Conservation (phyloP, 768 basidiomycete genomes). For the Mrakia blollopis region DNA sequence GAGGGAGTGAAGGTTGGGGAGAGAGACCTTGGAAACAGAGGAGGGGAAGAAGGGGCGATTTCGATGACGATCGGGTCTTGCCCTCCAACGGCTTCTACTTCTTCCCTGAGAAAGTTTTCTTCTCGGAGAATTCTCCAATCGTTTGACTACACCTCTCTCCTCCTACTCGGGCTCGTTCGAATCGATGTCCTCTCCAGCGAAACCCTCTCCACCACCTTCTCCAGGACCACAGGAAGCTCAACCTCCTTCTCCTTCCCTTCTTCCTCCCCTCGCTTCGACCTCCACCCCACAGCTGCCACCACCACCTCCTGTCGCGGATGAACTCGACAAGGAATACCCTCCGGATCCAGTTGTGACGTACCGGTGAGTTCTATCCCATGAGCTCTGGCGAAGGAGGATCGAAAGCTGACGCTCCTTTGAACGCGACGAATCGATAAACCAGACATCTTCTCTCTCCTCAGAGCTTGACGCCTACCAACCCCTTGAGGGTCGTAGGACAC, state of each 20-base stretch:
- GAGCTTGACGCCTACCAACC: slow-evolving; percentile 18
- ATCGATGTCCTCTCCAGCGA: neutral
- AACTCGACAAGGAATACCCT: slow-evolving; percentile 21
- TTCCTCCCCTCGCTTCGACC: neutral
- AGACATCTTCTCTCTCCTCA: slow-evolving; percentile 29
- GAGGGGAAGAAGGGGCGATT: neutral
- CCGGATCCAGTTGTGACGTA: slow-evolving; percentile 12
- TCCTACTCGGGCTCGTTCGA: neutral
- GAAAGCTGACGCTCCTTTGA: neutral
- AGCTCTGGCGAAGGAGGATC: neutral
- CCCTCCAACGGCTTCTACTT: neutral
- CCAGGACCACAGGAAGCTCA: neutral
- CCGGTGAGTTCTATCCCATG: neutral
- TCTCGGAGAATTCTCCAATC: neutral
- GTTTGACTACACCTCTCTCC: neutral
- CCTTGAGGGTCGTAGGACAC: slow-evolving; percentile 56
- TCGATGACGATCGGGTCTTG: neutral
- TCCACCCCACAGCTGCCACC: neutral
- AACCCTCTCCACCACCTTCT: neutral
- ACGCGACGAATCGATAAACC: neutral
- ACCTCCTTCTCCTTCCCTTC: neutral
- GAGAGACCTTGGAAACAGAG: neutral
- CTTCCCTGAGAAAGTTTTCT: neutral
- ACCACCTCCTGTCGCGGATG: neutral
- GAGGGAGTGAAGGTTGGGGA: neutral